Evolutionary conservation across 495 filamentous ascomycete genomes (phyloP).

Genomic region (Glutinoglossum americanum): DNA sequence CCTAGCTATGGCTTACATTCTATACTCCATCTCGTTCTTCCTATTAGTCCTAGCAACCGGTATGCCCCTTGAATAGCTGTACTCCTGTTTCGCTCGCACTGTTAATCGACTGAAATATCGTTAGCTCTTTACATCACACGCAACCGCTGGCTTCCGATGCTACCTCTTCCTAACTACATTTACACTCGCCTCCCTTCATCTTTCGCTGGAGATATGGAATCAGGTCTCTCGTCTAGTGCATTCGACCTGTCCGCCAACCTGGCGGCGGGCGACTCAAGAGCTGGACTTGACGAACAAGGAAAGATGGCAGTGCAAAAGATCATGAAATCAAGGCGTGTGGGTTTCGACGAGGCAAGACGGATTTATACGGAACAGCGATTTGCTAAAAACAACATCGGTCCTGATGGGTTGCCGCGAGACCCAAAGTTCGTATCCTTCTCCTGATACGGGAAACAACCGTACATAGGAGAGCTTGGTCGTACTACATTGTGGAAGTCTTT

Average conservation of each 20-base stretch:
- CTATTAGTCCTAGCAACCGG: slow-evolving; percentile 39
- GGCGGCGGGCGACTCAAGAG: slow-evolving; percentile 47
- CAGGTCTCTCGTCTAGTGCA: slow-evolving; percentile 55
- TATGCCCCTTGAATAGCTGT: too few relatives aligned
- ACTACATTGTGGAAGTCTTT: not conserved
- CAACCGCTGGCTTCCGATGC: slow-evolving; percentile 39
- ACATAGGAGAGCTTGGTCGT: not conserved
- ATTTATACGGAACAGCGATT: slow-evolving; percentile 71
- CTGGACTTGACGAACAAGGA: slow-evolving; percentile 53
- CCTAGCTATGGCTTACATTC: slow-evolving; percentile 46
- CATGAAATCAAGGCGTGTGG: slow-evolving; percentile 57
- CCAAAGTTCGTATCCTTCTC: slow-evolving; percentile 92
- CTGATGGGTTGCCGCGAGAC: slow-evolving; percentile 74
- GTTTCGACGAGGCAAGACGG: slow-evolving; percentile 79
- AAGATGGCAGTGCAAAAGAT: slow-evolving; percentile 68
- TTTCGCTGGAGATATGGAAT: slow-evolving; percentile 65
- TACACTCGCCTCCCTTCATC: slow-evolving; percentile 38
- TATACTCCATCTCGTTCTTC: slow-evolving; percentile 50
- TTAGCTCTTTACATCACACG: slow-evolving; percentile 60
- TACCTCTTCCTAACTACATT: slow-evolving; percentile 33
- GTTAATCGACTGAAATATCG: slow-evolving; percentile 6
- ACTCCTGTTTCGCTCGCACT: not conserved
- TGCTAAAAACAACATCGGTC: slow-evolving; percentile 63
- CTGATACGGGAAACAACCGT: slow-evolving; percentile 16
- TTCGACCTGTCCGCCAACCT: slow-evolving; percentile 72